Base-by-base conservation (phyloP, 108 stramenopile genomes). In the Parmales sp. region DNA sequence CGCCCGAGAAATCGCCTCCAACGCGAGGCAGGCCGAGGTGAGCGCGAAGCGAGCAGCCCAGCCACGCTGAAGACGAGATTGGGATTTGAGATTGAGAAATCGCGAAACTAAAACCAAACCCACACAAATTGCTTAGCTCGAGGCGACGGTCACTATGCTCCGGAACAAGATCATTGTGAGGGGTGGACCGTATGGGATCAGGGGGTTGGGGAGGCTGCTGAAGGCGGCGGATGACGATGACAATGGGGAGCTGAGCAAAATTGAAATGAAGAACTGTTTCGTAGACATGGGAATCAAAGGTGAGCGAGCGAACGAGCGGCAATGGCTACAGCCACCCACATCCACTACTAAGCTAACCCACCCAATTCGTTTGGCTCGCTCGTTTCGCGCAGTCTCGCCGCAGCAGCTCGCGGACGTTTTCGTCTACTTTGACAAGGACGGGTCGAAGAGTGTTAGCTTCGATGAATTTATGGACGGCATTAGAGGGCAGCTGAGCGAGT, bases 361-460 rank as follows among this genome's bases (percentile, higher is more conserved):
- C n/a, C n/a, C n/a, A n/a, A n/a, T n/a, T n/a, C n/a, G n/a, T n/a
- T n/a, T n/a, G n/a, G n/a, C n/a, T n/a, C n/a, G n/a, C n/a, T n/a
- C n/a, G n/a, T n/a, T n/a, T n/a, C n/a, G n/a, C n/a, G n/a, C n/a
- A n/a, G 36, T 60, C 13, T 19, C n/a, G 7, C 54, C 54, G 26
- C 54, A 60, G 54, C 54, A 60, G 26, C 28, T 60, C 11, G 54
- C 29, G 54, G 54, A 60, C 16, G 31, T 60, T 16, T 60, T 60
- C 31, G 31, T 60, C 28, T 60, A 19, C 54, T 60, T 60, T 29
- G 54, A 60, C 28, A 60, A 60, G 54, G 54, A 60, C 20, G 54
- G 28, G 26, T 34, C 31, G 7, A 34, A 34, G 26, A 34, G 31
- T 7, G 54, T 60, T 7, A 19, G n/a, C 5, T 60, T 60, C 16